phyloP scores from a whole-genome alignment of 2,329 filamentous ascomycete species.

The Leptographium wingfieldii region DNA sequence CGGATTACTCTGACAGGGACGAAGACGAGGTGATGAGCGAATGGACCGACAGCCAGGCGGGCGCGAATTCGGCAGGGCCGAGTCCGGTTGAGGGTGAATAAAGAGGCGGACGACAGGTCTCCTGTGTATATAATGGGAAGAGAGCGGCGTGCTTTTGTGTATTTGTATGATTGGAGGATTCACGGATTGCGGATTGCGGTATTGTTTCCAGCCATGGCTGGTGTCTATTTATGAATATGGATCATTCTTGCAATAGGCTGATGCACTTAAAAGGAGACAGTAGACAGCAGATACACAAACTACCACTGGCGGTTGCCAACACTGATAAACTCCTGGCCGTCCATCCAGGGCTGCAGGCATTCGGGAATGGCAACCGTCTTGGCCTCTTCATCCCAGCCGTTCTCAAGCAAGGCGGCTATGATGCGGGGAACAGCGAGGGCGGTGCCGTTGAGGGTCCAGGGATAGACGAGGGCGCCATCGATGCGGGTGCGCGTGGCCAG shows the following conservation, averaged over 20 bases:
- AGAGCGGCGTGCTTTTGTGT: neutral
- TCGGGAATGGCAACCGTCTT: slow-evolving; percentile 63
- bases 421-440: slow-evolving; percentile 85
- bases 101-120: neutral
- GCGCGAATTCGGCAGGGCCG: slow-evolving; percentile 12
- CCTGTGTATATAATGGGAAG: neutral
- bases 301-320: neutral
- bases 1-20: slow-evolving; percentile 21
- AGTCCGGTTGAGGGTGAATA: slow-evolving; percentile 10
- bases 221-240: too few relatives aligned
- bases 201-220: too few relatives aligned
- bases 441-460: slow-evolving; percentile 88
- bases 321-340: slow-evolving; percentile 53
- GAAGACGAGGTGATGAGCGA: slow-evolving; percentile 26
- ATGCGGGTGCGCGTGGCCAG: slow-evolving; percentile 61
- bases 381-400: slow-evolving; percentile 66
- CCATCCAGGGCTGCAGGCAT: slow-evolving; percentile 76
- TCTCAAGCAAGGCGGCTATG: slow-evolving; percentile 78
- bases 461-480: slow-evolving; percentile 50
- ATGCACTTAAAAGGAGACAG: too few relatives aligned
- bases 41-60: slow-evolving; percentile 32
- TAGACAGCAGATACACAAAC: neutral
- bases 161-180: neutral
- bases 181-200: too few relatives aligned
- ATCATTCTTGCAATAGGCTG: too few relatives aligned